Conservation (phyloP, 495 filamentous ascomycete genomes). For the Aspergillus ellipticus region DNA sequence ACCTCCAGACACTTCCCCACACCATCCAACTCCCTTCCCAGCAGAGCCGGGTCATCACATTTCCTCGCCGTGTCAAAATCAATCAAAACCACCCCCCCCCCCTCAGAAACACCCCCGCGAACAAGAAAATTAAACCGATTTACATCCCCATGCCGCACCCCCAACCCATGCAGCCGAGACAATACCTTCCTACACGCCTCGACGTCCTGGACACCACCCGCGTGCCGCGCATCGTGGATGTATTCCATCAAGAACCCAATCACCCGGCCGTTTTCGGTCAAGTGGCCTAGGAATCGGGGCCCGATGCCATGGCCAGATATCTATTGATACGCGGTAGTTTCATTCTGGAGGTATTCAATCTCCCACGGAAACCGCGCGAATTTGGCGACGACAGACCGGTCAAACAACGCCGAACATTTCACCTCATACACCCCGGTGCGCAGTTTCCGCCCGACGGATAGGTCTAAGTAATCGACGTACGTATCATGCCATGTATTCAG, state of each 20-base stretch:
- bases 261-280: slow-evolving; percentile 40
- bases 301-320: slow-evolving; percentile 33
- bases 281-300: slow-evolving; percentile 41
- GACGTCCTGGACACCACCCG: slow-evolving; percentile 28
- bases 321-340: slow-evolving; percentile 41
- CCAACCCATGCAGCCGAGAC: slow-evolving; percentile 32
- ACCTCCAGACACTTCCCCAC: slow-evolving; percentile 3
- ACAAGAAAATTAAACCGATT: slow-evolving; percentile 47
- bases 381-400: slow-evolving; percentile 28
- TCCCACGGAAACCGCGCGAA: slow-evolving; percentile 40
- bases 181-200: slow-evolving; percentile 24
- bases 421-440: slow-evolving; percentile 24
- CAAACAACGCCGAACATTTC: slow-evolving; percentile 21
- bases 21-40: slow-evolving; percentile 8
- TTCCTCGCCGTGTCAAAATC: slow-evolving; percentile 33
- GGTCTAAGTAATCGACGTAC: slow-evolving; percentile 21
- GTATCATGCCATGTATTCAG: slow-evolving; percentile 22
- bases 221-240: slow-evolving; percentile 26
- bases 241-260: slow-evolving; percentile 45
- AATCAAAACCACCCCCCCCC: slow-evolving; percentile 30
- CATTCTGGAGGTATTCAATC: slow-evolving; percentile 35
- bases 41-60: slow-evolving; percentile 13
- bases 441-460: slow-evolving; percentile 17
- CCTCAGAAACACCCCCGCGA: slow-evolving; percentile 17
- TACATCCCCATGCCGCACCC: slow-evolving; percentile 39